A percentile compares a stretch with the other conserved stretches of the same genome.
These are phyloP conservation scores for Neospermospora avenae DNA, from an alignment of 2,329 filamentous ascomycete genomes.

Conservation along the genomic window DNA sequence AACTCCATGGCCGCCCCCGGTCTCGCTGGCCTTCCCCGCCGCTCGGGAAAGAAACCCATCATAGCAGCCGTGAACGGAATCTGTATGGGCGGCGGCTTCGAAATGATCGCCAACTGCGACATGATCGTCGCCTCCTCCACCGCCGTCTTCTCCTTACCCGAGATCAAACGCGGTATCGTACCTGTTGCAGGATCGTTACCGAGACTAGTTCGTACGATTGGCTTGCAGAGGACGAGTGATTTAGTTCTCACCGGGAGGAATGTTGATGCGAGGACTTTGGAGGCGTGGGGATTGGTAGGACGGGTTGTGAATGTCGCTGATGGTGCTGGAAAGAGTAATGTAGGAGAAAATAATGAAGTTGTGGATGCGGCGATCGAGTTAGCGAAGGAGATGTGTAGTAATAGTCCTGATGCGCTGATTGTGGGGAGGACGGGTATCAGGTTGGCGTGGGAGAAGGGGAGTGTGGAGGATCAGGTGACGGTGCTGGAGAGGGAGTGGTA, in stretches of 20 bases:
- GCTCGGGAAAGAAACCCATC: constrained; percentile 69
- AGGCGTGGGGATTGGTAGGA: constrained; percentile 67
- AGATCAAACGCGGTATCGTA: constrained; percentile 67
- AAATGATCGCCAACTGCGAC: constrained; percentile 73
- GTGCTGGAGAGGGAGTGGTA: constrained; percentile 49
- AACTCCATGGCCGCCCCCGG: constrained; percentile 42
- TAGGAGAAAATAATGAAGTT: constrained; percentile 56
- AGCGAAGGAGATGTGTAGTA: constrained; percentile 24
- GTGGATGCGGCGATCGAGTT: constrained; percentile 39
- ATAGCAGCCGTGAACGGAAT: constrained; percentile 76
- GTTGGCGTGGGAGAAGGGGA: constrained; percentile 22
- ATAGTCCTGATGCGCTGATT: constrained; percentile 25
- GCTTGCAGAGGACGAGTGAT: constrained; percentile 66
- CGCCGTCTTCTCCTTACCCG: constrained; percentile 66
- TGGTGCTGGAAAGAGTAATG: constrained; percentile 39
- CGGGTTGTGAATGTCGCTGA: constrained; percentile 52
- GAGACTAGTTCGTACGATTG: constrained; percentile 61
- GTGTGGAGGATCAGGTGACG: constrained; percentile 21
- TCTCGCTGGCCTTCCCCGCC: constrained; percentile 64
- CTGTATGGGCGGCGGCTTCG: constrained; percentile 72
- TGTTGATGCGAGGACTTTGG: constrained; percentile 57
- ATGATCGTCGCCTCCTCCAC: constrained; percentile 58
- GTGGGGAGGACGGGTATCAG: constrained; percentile 21
- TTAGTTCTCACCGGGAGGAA: constrained; percentile 63
- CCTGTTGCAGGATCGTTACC: constrained; percentile 69